Base-by-base conservation (phyloP, 148 eudicot species). In the Diospyros lotus region DNA sequence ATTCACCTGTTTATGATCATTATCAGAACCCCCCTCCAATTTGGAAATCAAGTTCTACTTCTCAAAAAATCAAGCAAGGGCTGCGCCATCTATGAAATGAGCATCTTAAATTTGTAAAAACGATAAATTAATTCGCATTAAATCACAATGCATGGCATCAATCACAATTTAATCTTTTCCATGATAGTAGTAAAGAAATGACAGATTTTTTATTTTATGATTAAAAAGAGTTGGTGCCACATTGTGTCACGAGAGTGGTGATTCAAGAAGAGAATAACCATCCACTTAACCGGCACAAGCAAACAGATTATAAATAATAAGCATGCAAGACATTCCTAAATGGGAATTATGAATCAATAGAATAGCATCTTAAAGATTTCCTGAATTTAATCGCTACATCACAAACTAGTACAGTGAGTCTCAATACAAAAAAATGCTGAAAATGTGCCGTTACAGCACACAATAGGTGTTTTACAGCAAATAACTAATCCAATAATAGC, bases 1-100 rank as follows among this genome's bases (percentile, higher is more conserved):
- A 76, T 93, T 95, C 73, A 95, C 97, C 99, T 95, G 94, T 85
- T 82, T 40, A 76, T 58, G 75, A 78, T 59, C 46, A 6, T 45
- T 58, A 66, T 43, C 9, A 54, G 17, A 64, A 58, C 41, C 42
- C 28, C 3, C 15, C 10, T 53, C 12, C 14, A 52, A 69, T 17
- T 40, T 38, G 42, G 2, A 40, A 11, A 11, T 64, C 4, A 3
- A 51, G 41, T 69, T 53, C 41, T 28, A 67, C 56, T 45, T 50
- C 56, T 66, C 55, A 48, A 14, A 51, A 28, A 38, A 39, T 51
- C 58, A 28, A 38, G 1, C 4, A 45, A 17, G 8, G 7, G 10
- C 3, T 51, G 43, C n/a, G 43, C 48, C 38, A 48, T 45, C 38
- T 66, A 1, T 2, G 50, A 41, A 41, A 1, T 48, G 42, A 67